These are phyloP conservation scores for Nicotiana undulata DNA, from an alignment of 257 asterid species.

Conservation along the genomic window DNA sequence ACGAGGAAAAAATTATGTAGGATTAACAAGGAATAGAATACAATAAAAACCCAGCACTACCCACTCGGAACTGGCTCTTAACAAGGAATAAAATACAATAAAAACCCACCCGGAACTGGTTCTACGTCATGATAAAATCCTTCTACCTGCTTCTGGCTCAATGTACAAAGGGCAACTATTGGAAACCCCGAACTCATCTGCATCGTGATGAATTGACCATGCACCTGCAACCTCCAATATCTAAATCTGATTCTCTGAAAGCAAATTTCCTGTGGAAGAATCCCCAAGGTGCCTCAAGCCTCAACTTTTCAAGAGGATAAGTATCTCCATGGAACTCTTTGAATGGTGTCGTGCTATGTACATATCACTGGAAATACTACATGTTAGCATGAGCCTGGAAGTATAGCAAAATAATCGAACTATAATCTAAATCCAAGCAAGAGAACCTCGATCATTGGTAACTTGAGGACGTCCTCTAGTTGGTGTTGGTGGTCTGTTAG, in stretches of 20 bases:
- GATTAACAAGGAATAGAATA: slow-evolving; percentile 17
- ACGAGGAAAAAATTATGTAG: slow-evolving; percentile 10
- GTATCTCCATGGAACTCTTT: slow-evolving; percentile 21
- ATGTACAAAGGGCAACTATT: slow-evolving; percentile 34
- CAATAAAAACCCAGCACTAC: slow-evolving; percentile 20
- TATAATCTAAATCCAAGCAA: slow-evolving; percentile 77
- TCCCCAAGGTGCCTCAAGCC: slow-evolving; percentile 18
- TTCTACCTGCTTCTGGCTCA: slow-evolving; percentile 33
- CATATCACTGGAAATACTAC: slow-evolving; percentile 56
- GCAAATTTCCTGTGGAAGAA: slow-evolving; percentile 10
- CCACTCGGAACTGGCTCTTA: not conserved
- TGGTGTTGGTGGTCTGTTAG: slow-evolving; percentile 96
- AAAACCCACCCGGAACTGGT: no score
- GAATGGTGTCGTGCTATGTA: slow-evolving; percentile 44
- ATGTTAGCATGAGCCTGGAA: slow-evolving; percentile 45
- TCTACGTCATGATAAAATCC: not conserved
- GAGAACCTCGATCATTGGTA: slow-evolving; percentile 83
- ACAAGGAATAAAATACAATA: no score
- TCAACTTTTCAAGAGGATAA: slow-evolving; percentile 12
- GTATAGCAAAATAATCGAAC: slow-evolving; percentile 32
- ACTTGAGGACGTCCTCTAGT: slow-evolving; percentile 98
- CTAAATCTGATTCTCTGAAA: slow-evolving; percentile 5
- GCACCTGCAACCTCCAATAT: not conserved
- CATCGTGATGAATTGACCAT: slow-evolving; percentile 11
- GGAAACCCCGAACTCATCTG: slow-evolving; percentile 18